A percentile compares a stretch with the other conserved stretches of the same genome.
phyloP scores from a whole-genome alignment of 768 basidiomycete species.

The Terana coerulea region DNA sequence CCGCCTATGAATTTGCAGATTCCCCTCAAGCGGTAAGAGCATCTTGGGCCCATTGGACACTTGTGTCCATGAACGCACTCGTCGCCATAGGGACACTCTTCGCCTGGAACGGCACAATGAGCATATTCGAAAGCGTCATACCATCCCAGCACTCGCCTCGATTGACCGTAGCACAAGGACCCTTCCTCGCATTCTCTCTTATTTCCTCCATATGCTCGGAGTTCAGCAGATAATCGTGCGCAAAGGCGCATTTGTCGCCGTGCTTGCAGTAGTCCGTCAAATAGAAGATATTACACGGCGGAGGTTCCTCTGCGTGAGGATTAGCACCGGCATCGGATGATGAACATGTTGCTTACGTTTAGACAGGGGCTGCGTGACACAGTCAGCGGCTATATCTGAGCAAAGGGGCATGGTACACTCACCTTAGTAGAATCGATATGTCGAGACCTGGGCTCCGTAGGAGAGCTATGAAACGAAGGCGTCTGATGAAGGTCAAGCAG shows the following conservation, averaged over 20 bases:
- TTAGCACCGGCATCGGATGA: background rate
- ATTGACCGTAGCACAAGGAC: constrained; percentile 57
- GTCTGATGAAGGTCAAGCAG: background rate
- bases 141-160: constrained; percentile 40
- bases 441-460: constrained; percentile 17
- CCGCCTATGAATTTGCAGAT: constrained; percentile 62
- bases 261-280: constrained; percentile 53
- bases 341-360: constrained; percentile 43
- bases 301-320: constrained; percentile 46
- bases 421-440: constrained; percentile 43
- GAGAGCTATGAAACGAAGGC: background rate
- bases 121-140: too few species aligned
- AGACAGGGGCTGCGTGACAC: constrained; percentile 43
- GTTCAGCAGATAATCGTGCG: constrained; percentile 56
- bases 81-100: constrained; percentile 55
- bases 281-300: constrained; percentile 67
- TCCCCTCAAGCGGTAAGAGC: constrained; percentile 50
- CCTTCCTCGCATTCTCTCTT: constrained; percentile 53
- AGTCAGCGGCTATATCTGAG: constrained; percentile 13
- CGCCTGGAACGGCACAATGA: constrained; percentile 36
- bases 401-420: constrained; percentile 13
- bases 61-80: constrained; percentile 39
- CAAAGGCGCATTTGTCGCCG: constrained; percentile 55
- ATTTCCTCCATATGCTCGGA: constrained; percentile 52
- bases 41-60: constrained; percentile 36